Percentiles rank a stretch among this genome's conserved stretches.
phyloP scores from a whole-genome alignment of 1,139 yeast genomes.

The Geotrichum aggregatum region DNA sequence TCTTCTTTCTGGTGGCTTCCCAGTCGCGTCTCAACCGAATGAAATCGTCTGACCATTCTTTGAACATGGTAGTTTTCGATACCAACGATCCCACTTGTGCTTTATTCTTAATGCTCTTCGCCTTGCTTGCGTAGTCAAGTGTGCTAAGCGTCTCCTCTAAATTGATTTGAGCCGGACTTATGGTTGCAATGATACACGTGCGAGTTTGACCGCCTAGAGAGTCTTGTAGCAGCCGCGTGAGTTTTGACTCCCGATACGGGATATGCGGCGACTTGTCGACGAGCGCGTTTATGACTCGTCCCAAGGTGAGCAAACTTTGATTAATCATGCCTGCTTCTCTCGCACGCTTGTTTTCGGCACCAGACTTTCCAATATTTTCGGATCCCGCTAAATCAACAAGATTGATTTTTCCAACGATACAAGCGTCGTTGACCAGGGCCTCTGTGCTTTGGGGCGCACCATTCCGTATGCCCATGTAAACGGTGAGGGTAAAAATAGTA shows the following conservation, averaged over 20 bases:
- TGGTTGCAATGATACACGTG: conserved; percentile 74
- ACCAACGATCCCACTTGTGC: conserved; percentile 60
- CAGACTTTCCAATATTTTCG: conserved; percentile 73
- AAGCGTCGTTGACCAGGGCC: conserved; percentile 38
- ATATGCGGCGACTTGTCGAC: conserved; percentile 61
- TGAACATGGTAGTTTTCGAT: conserved; percentile 49
- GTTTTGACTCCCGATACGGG: conserved; percentile 81
- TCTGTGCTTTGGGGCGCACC: conserved; percentile 42
- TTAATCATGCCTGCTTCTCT: conserved; percentile 87
- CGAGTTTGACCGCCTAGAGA: conserved; percentile 80
- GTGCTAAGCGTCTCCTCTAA: conserved; percentile 79
- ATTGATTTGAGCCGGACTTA: conserved; percentile 72
- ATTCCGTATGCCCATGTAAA: conserved; percentile 41
- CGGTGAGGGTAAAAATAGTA: conserved; percentile 63
- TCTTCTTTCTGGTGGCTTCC: conserved; percentile 56
- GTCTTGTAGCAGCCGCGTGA: conserved; percentile 74
- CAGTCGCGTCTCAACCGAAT: conserved; percentile 60
- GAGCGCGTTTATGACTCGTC: conserved; percentile 74
- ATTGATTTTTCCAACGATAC: conserved; percentile 56
- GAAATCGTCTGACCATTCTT: conserved; percentile 51
- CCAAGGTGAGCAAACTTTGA: conserved; percentile 75
- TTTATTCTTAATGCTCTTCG: conserved; percentile 65
- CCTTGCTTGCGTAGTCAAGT: conserved; percentile 78
- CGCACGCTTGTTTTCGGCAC: conserved; percentile 73
- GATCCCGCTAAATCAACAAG: conserved; percentile 89